Percentiles rank a stretch among this genome's conserved stretches.
phyloP scores from a whole-genome alignment of 495 filamentous ascomycete genomes.

The Penicillium psychrofluorescens region DNA sequence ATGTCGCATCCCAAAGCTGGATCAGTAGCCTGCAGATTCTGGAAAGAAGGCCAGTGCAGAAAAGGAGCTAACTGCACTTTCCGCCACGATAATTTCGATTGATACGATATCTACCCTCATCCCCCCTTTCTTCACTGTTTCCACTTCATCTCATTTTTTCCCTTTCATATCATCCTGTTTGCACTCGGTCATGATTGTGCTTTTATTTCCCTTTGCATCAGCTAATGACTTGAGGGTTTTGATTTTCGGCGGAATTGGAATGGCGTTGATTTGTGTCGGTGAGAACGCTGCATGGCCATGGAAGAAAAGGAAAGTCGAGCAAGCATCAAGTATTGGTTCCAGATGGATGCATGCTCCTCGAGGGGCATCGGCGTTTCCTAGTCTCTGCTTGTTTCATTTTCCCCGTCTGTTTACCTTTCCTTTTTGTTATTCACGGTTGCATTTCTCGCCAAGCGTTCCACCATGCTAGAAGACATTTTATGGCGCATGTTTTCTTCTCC shows the following conservation, averaged over 20 bases:
- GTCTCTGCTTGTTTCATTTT: neutral
- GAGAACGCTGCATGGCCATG: neutral
- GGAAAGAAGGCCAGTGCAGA: slow-evolving; percentile 65
- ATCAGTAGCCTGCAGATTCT: slow-evolving; percentile 66
- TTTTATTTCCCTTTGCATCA: neutral
- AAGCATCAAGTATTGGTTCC: too few relatives aligned
- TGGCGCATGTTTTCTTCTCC: neutral
- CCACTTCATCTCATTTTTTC: neutral
- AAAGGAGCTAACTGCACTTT: slow-evolving; percentile 85
- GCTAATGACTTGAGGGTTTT: neutral
- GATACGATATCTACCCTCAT: slow-evolving; percentile 1
- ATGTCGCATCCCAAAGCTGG: slow-evolving; percentile 26
- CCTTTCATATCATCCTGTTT: slow-evolving; percentile 3
- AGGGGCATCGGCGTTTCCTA: neutral
- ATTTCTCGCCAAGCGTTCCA: neutral
- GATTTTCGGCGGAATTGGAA: neutral
- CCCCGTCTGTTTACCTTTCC: neutral
- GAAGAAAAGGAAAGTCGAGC: neutral
- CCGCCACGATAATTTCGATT: slow-evolving; percentile 45
- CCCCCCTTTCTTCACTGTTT: neutral
- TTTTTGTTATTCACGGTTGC: neutral
- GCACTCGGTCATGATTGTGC: neutral
- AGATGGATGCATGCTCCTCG: too few relatives aligned
- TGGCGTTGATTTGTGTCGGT: neutral
- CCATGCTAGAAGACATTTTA: neutral